phyloP scores from a whole-genome alignment of 257 asterid species.

The Rubia yunnanensis region DNA sequence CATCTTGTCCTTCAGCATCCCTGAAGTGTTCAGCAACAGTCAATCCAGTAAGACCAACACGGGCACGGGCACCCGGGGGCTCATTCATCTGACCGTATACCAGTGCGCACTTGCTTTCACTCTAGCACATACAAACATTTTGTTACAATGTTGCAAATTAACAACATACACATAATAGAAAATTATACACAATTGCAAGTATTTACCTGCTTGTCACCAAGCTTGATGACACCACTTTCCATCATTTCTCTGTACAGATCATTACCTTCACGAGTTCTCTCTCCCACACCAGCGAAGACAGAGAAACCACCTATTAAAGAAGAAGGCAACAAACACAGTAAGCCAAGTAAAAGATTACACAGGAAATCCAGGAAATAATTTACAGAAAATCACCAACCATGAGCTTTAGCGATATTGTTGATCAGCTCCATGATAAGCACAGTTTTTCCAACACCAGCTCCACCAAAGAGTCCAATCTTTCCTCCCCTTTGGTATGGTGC shows the following conservation, averaged over 20 bases:
- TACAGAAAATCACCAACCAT: constrained; percentile 40
- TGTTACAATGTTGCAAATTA: neutral
- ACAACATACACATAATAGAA: neutral
- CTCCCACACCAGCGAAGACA: constrained; percentile 99
- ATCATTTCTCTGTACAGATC: constrained; percentile 98
- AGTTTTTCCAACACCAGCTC: constrained; percentile 97
- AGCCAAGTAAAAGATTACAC: neutral
- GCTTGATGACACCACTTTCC: constrained; percentile 99
- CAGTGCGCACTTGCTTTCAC: constrained; percentile 93
- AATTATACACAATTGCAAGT: neutral
- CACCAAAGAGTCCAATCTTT: constrained; percentile 93
- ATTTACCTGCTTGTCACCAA: constrained; percentile 88
- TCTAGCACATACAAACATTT: constrained; percentile 23
- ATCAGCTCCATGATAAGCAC: constrained; percentile 96
- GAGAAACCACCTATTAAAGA: constrained; percentile 79
- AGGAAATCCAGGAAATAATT: neutral
- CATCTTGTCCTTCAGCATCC: constrained; percentile 99
- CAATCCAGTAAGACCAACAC: constrained; percentile 97
- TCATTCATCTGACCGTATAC: constrained; percentile 99
- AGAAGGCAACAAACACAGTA: constrained; percentile 13
- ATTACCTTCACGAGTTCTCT: constrained; percentile 97
- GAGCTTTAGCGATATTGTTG: constrained; percentile 93
- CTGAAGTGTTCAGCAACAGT: constrained; percentile 99
- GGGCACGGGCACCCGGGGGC: constrained; percentile 99
- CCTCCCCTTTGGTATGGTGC: constrained; percentile 99